Base-by-base conservation (phyloP, 2,329 filamentous ascomycete genomes). In the Talaromyces amestolkiae region DNA sequence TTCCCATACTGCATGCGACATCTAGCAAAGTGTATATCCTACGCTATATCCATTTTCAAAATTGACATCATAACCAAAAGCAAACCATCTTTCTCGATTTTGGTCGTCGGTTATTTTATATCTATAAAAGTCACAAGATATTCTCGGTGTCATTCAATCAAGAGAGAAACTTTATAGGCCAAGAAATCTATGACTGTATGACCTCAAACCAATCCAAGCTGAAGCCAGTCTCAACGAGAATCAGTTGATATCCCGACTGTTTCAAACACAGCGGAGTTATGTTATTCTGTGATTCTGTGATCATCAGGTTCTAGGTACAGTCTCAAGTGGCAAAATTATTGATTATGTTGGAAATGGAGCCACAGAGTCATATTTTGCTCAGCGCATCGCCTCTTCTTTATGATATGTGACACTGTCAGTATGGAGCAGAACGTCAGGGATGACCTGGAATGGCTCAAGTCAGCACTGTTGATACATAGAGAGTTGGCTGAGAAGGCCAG, bases 361-460 rank as follows among this genome's bases (percentile, higher is more conserved):
- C 35, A 24, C 49, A 17, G n/a, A 3, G 27, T 53, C 49, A 33
- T 53, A 4, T 17, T 33, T 54, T 5, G 27, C 51, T 19, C 27
- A 35, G 27, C 19, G 51, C 22, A 3, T 54, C 5, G 51, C 27
- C 51, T 54, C 27, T 33, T 54, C 17, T 9, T 19, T 6, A 35
- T 9, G 11, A 6, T 19, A 11, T 13, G 51, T 19, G 51, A 27
- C 17, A 54, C 31, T 11, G 27, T 33, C 8, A 63, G 61, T 17
- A 37, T 63, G 2, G 51, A 58, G 39, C 51, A 58, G 39, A 58
- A 41, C 17, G 61, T 63, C 2, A 58, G n/a, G 19, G 61, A 63
- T 39, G 61, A 64, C 3, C 37, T 64, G 31, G 5, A 45, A n/a
- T 64, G 51, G 51, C 27, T 63, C 5, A 51, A 41, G 22, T 9